Evolutionary conservation across 2,329 filamentous ascomycete genomes (phyloP), one percentile per base, ranked within the genome.

Genomic region (Bretziella fagacearum): DNA sequence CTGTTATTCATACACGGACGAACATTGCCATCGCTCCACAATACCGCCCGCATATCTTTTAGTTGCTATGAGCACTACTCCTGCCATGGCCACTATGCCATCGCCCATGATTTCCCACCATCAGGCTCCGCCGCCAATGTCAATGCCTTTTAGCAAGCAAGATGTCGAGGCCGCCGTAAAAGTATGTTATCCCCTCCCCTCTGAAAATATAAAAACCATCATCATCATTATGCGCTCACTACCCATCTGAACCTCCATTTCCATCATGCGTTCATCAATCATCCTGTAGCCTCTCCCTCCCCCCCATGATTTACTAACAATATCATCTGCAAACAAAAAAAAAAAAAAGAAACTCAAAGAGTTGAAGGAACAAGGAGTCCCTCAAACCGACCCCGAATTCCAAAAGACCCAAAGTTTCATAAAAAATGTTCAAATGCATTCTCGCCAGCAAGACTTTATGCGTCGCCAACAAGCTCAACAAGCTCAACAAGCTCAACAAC

Each of bases 361-460:
- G 61, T 86, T 96, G 82, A 91, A 89, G 63, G 74, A 83, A 48
- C 73, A 80, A 56, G 87, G 87, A 55, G 80, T 93, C 20, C 76
- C 84, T 33, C 72, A 78, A 48, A 81, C 73, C 48, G 86, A 96
- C 57, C 89, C 89, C 39, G 87, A 96, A 60, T 87, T 81, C 57
- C 72, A 89, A 57, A 93, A 91, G 63, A 74, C 79, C 26, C 79
- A 84, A 46, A 77, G 81, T 52, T 77, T 93, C 51, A 71, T 95
- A 52, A 62, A 74, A 30, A 77, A 71, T 55, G 74, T 94, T 47
- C 81, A 84, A 54, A 73, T 78, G 55, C 68, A 71, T 48, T 68
- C 72, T 57, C 70, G 72, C 51, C 70, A 72, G 30, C 57, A 58
- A 17, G 60, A 57, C n/a, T 56, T 55, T 18, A 53, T 56, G 15